Evolutionary conservation across 768 basidiomycete species (phyloP), one percentile per base, ranked within the genome.

Genomic region (Collybia sp.): DNA sequence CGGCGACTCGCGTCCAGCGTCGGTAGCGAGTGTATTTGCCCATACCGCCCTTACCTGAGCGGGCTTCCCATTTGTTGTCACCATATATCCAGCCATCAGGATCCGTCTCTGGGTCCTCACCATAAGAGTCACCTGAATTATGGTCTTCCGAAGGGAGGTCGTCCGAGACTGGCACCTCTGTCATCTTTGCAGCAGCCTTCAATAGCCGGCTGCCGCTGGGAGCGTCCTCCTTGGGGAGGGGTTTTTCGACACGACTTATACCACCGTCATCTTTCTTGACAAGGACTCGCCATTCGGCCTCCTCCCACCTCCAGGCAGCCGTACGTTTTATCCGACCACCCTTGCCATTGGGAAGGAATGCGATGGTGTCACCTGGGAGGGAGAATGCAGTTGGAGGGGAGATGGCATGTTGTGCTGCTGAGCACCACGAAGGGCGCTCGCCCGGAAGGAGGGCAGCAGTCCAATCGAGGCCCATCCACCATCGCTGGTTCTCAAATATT

Each of bases 381-480:
- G 76, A 58, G 60, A 93, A 83, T 5, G 79, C 72, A 54, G 80
- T 73, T 3, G 92, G 85, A 2, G 88, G 82, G 10, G 83, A 73
- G 37, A 90, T 71, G 40, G 88, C 77, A 54, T 71, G 70, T 53
- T 76, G 80, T 45, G 66, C 62, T 20, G 66, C 68, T 16, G 75
- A 76, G 65, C 70, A 91, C 93, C 93, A 97, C 1, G 89, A 88
- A 0, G 93, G 91, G 4, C 93, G 83, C 58, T 97, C 93, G 13
- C 79, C 79, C 0, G 93, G 93, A 12, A 96, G 77, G 6, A 97
- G 77, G 1, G 93, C 92, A 2, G 89, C 87, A 1, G 93, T 95
- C 90, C 90, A 97, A 65, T 96, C 93, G 37, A 97, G 77, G 11
- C 88, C 93, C 80, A 97, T 82, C 93, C 93, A 97, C 93, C 93